Conservation (phyloP, 139 green algal species). For the Pedinophyceae sp. region DNA sequence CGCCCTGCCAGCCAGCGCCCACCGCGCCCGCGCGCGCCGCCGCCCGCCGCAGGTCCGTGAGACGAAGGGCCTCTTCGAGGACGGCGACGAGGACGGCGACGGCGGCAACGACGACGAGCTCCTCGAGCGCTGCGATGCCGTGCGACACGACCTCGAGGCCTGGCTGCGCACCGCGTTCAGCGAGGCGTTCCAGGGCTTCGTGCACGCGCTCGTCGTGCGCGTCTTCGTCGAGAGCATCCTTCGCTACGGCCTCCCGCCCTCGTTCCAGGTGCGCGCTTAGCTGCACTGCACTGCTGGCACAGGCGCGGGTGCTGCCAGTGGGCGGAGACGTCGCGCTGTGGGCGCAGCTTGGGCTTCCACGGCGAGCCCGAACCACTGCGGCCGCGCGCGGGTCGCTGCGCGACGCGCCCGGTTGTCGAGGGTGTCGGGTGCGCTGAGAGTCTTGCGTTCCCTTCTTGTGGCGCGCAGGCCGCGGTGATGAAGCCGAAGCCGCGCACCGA, state of each 20-base stretch:
- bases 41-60: slow-evolving; percentile 18
- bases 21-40: no score
- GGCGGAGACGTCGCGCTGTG: background rate
- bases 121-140: no score
- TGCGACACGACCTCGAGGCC: slow-evolving; percentile 38
- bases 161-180: slow-evolving; percentile 78
- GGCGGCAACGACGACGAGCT: no score
- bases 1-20: no score
- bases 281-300: background rate
- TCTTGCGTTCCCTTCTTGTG: no score
- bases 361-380: no score
- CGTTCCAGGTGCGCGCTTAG: slow-evolving; percentile 13
- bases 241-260: slow-evolving; percentile 86
- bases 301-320: background rate
- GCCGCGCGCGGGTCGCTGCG: no score
- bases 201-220: slow-evolving; percentile 78
- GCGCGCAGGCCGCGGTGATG: slow-evolving; percentile 53
- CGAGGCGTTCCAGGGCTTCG: slow-evolving; percentile 71
- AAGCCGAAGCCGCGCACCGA: slow-evolving; percentile 46
- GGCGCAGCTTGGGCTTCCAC: no score
- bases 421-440: no score
- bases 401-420: no score
- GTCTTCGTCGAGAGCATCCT: slow-evolving; percentile 96
- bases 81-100: slow-evolving; percentile 9
- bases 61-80: slow-evolving; percentile 9